These are phyloP conservation scores for Nemania sp. DNA, from an alignment of 2,329 filamentous ascomycete genomes.

Conservation along the genomic window DNA sequence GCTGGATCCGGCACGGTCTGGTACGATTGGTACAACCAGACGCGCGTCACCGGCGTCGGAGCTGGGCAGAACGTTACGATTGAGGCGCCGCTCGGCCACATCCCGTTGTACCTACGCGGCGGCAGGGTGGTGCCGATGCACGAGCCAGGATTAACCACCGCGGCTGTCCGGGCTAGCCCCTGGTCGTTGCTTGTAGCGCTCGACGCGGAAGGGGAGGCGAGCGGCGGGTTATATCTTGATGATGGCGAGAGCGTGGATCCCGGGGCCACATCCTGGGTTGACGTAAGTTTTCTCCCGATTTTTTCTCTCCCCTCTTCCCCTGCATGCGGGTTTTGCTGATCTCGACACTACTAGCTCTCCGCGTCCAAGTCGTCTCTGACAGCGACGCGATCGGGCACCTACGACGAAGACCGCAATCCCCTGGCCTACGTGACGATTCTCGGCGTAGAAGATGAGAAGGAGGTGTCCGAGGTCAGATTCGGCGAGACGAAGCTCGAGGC, in stretches of 20 bases:
- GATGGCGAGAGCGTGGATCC: constrained; percentile 71
- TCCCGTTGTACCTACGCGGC: constrained; percentile 73
- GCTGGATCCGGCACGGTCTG: constrained; percentile 63
- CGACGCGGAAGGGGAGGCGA: constrained; percentile 57
- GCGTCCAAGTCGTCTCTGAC: constrained; percentile 50
- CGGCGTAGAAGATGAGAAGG: constrained; percentile 54
- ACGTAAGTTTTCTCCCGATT: constrained; percentile 42
- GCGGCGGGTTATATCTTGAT: constrained; percentile 70
- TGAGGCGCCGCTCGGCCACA: constrained; percentile 62
- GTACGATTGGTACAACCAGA: constrained; percentile 82
- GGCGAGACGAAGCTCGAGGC: constrained; percentile 52
- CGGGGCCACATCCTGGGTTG: constrained; percentile 58
- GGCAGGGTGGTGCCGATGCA: constrained; percentile 71
- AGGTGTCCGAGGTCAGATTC: constrained; percentile 53
- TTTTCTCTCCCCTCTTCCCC: background rate
- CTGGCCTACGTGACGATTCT: constrained; percentile 67
- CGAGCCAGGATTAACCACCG: constrained; percentile 69
- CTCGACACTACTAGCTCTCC: constrained; percentile 43
- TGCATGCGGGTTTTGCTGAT: background rate
- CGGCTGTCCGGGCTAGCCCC: constrained; percentile 62
- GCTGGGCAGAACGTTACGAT: constrained; percentile 48
- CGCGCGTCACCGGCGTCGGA: constrained; percentile 48
- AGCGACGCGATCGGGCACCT: constrained; percentile 55
- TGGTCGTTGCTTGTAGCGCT: constrained; percentile 72
- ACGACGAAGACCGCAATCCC: constrained; percentile 56